phyloP scores from a whole-genome alignment of 192 early-diverging fungal genomes.

The Backusella tuberculispora region DNA sequence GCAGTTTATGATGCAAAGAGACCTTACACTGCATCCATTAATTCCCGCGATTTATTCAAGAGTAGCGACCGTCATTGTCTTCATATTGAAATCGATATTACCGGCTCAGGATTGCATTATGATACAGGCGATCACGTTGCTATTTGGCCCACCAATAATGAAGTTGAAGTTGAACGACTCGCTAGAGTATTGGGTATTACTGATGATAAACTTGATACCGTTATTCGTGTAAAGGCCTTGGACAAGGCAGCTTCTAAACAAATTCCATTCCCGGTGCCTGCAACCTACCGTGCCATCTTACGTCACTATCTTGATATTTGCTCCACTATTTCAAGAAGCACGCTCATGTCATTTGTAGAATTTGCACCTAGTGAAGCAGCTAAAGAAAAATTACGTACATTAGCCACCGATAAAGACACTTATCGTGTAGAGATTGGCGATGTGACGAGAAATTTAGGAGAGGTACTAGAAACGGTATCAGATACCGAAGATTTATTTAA shows the following conservation, averaged over 20 bases:
- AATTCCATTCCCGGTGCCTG: conserved; percentile 83
- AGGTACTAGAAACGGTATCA: conserved; percentile 61
- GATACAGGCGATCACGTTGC: conserved; percentile 94
- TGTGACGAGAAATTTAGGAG: conserved; percentile 68
- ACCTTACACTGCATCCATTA: conserved; percentile 77
- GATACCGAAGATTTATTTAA: conserved; percentile 42
- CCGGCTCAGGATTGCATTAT: conserved; percentile 81
- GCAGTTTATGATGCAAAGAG: conserved; percentile 82
- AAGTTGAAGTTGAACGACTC: conserved; percentile 68
- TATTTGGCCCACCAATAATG: conserved; percentile 85
- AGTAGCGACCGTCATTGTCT: conserved; percentile 77
- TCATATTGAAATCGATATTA: conserved; percentile 90
- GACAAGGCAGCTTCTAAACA: conserved; percentile 77
- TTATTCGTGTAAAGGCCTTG: conserved; percentile 69
- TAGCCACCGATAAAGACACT: conserved; percentile 69
- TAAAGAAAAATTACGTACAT: conserved; percentile 50
- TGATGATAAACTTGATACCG: conserved; percentile 63
- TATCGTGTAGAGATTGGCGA: conserved; percentile 61
- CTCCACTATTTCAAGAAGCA: conserved; percentile 64
- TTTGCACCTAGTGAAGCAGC: conserved; percentile 59
- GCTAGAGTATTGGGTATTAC: conserved; percentile 64
- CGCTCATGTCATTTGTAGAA: conserved; percentile 60
- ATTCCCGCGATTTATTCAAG: conserved; percentile 69
- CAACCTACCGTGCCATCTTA: conserved; percentile 81
- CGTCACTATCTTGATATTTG: conserved; percentile 91